Evolutionary conservation across 2,329 filamentous ascomycete genomes (phyloP).

Genomic region (Paecilomyces sp.): DNA sequence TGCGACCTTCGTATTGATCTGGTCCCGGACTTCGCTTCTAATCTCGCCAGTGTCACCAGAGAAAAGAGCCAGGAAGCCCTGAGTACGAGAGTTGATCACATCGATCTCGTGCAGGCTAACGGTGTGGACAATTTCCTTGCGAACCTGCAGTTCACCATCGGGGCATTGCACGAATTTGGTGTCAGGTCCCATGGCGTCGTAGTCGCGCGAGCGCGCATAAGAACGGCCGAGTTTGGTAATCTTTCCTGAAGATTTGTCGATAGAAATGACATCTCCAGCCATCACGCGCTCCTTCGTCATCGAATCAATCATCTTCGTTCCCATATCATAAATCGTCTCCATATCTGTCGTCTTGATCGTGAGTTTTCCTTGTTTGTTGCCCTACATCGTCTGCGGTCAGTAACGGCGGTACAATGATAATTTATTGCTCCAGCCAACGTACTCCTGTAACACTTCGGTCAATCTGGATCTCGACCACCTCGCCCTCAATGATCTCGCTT

Average conservation of each 20-base stretch:
- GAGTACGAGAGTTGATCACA: slow-evolving; percentile 98
- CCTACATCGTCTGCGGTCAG: slow-evolving; percentile 36
- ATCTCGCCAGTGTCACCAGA: slow-evolving; percentile 98
- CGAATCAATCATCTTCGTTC: slow-evolving; percentile 98
- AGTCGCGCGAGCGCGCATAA: slow-evolving; percentile 90
- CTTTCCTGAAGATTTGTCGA: slow-evolving; percentile 96
- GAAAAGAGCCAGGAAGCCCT: slow-evolving; percentile 94
- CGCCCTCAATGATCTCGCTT: slow-evolving; percentile 97
- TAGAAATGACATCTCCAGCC: slow-evolving; percentile 96
- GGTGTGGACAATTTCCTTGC: slow-evolving; percentile 94
- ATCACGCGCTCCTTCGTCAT: slow-evolving; percentile 99
- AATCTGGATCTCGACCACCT: slow-evolving; percentile 98
- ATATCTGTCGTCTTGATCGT: slow-evolving; percentile 99
- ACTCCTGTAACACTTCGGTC: slow-evolving; percentile 90
- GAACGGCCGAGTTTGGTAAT: slow-evolving; percentile 95
- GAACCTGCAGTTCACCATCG: slow-evolving; percentile 93
- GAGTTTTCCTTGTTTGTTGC: slow-evolving; percentile 96
- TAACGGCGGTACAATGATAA: not conserved
- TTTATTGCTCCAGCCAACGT: slow-evolving; percentile 13
- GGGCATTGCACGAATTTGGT: slow-evolving; percentile 98
- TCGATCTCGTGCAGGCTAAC: slow-evolving; percentile 97
- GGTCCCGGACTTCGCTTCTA: slow-evolving; percentile 89
- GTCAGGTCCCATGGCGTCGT: slow-evolving; percentile 97
- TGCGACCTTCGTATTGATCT: slow-evolving; percentile 98
- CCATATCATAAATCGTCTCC: slow-evolving; percentile 99